A percentile compares a stretch with the other conserved stretches of the same genome.
These are phyloP conservation scores for Phoma herbarum DNA, from an alignment of 2,329 filamentous ascomycete genomes.

Conservation along the genomic window DNA sequence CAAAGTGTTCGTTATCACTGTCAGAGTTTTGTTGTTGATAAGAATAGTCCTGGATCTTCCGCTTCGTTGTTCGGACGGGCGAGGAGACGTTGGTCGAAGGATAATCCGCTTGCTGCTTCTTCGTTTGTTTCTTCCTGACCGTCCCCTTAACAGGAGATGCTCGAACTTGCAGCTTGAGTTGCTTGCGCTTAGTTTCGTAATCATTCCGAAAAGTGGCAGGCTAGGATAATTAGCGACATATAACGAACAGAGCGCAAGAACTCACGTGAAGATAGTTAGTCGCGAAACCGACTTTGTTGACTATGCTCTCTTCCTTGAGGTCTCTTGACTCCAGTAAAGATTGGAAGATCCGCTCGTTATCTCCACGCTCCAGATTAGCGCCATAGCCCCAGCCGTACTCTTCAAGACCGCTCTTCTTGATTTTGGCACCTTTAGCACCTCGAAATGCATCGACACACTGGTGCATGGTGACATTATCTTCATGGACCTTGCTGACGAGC, in stretches of 20 bases:
- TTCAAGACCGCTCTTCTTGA: slow-evolving; percentile 62
- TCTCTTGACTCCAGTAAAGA: slow-evolving; percentile 77
- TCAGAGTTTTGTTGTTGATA: slow-evolving; percentile 40
- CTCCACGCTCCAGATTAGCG: slow-evolving; percentile 73
- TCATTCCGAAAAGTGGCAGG: slow-evolving; percentile 57
- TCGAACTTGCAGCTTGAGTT: slow-evolving; percentile 63
- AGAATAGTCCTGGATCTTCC: slow-evolving; percentile 41
- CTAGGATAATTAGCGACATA: slow-evolving; percentile 36
- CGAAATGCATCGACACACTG: slow-evolving; percentile 87
- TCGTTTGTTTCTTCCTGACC: slow-evolving; percentile 29
- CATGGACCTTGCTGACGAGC: slow-evolving; percentile 68
- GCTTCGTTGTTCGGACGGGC: slow-evolving; percentile 61
- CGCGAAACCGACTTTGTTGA: slow-evolving; percentile 72
- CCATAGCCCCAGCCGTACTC: slow-evolving; percentile 71
- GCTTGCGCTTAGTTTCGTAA: slow-evolving; percentile 50
- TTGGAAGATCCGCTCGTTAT: slow-evolving; percentile 86
- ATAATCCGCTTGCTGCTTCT: slow-evolving; percentile 55
- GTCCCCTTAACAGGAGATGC: slow-evolving; percentile 55
- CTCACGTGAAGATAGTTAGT: slow-evolving; percentile 76
- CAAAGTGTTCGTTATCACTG: slow-evolving; percentile 39
- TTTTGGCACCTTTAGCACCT: slow-evolving; percentile 70
- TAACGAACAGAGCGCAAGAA: slow-evolving; percentile 11
- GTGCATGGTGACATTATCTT: slow-evolving; percentile 67
- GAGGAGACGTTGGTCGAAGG: slow-evolving; percentile 75
- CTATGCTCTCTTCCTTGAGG: slow-evolving; percentile 73